phyloP scores from a whole-genome alignment of 208 protist species.

The Wallacemonas sp. region DNA sequence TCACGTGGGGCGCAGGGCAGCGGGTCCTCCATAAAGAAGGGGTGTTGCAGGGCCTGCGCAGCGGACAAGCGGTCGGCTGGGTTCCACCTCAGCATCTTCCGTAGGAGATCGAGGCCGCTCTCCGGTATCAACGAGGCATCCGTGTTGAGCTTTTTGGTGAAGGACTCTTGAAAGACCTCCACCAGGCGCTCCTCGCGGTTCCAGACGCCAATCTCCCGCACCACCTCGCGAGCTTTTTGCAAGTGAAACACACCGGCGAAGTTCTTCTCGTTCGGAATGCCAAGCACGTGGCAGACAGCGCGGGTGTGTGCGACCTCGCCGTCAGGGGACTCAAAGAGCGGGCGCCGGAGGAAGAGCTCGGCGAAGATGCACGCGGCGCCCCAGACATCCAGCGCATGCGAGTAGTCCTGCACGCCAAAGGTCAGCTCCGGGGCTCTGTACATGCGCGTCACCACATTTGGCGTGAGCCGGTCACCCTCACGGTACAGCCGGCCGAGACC shows the following conservation, averaged over 20 bases:
- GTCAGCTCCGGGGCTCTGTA: slow-evolving; percentile 96
- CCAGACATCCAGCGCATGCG: slow-evolving; percentile 95
- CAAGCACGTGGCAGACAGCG: slow-evolving; percentile 91
- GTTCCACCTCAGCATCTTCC: slow-evolving; percentile 75
- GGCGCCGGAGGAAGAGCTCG: slow-evolving; percentile 97
- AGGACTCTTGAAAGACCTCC: slow-evolving; percentile 40
- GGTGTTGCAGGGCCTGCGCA: slow-evolving; percentile 69
- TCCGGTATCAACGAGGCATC: slow-evolving; percentile 26
- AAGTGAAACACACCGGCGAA: slow-evolving; percentile 83
- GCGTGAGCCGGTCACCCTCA: slow-evolving; percentile 78
- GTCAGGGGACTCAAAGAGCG: slow-evolving; percentile 94
- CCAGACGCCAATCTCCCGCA: slow-evolving; percentile 59
- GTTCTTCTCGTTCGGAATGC: slow-evolving; percentile 92
- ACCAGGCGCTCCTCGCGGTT: slow-evolving; percentile 56
- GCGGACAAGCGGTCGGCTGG: slow-evolving; percentile 74
- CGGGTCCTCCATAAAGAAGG: slow-evolving; percentile 79
- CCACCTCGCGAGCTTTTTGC: slow-evolving; percentile 39
- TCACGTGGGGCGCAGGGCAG: slow-evolving; percentile 65
- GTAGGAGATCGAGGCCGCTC: slow-evolving; percentile 75
- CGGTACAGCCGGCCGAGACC: slow-evolving; percentile 84
- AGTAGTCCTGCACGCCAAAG: slow-evolving; percentile 85
- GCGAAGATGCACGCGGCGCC: slow-evolving; percentile 97
- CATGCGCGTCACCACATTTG: slow-evolving; percentile 95
- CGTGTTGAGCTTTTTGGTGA: slow-evolving; percentile 14
- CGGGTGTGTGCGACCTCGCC: slow-evolving; percentile 85